Conservation (phyloP, 73 alveolate species). For the Tetrahymena elliotti region DNA sequence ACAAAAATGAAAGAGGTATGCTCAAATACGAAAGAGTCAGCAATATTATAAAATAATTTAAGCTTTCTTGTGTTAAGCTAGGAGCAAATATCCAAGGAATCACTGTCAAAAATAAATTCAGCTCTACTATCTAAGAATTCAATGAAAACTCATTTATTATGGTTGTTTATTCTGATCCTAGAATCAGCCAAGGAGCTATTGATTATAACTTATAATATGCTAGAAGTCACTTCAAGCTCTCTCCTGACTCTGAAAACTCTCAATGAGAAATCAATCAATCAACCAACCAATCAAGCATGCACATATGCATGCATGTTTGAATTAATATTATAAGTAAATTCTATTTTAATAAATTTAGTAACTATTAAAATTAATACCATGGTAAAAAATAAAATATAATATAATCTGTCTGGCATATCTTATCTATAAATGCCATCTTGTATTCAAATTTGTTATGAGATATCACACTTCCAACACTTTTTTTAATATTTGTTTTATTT, state of each 20-base stretch:
- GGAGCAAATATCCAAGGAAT: conserved; percentile 20
- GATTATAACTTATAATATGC: neutral
- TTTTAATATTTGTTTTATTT: too few species aligned
- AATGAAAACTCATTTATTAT: conserved; percentile 33
- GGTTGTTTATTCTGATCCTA: conserved; percentile 25
- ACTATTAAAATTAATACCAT: too few species aligned
- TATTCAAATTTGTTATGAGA: too few species aligned
- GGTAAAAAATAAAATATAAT: too few species aligned
- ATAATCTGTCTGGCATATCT: too few species aligned
- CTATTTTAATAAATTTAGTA: too few species aligned
- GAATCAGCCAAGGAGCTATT: neutral
- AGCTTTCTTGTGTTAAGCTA: conserved; percentile 24
- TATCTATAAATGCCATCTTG: too few species aligned
- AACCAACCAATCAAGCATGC: too few species aligned
- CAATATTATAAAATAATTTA: conserved; percentile 27
- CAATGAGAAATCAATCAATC: neutral
- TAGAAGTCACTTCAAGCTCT: neutral
- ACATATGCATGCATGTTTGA: too few species aligned
- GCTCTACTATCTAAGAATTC: conserved; percentile 9
- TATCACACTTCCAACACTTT: too few species aligned
- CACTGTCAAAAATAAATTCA: conserved; percentile 5
- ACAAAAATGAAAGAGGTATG: conserved; percentile 20
- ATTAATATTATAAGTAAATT: too few species aligned
- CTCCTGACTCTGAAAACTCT: neutral
- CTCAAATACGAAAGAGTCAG: conserved; percentile 27